These are phyloP conservation scores for Polyplosphaeria fusca DNA, from an alignment of 495 filamentous ascomycete species.

Conservation along the genomic window DNA sequence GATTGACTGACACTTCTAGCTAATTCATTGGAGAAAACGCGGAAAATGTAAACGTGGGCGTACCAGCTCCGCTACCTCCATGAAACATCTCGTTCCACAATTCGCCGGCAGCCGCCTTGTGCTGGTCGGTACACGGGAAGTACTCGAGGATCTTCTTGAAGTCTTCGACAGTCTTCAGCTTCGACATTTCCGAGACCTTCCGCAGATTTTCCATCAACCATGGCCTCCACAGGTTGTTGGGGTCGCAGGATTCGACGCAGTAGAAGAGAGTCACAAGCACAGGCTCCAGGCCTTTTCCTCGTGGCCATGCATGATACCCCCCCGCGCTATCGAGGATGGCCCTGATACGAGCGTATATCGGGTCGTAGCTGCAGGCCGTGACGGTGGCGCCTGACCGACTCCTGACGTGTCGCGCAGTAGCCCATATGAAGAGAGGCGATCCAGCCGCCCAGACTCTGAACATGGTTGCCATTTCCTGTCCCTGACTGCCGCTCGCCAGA, in stretches of 20 bases:
- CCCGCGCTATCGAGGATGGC: slow-evolving; percentile 7
- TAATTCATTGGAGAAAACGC: not conserved
- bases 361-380: not conserved
- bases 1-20: not conserved
- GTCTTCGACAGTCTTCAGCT: slow-evolving; percentile 22
- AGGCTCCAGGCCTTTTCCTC: slow-evolving; percentile 18
- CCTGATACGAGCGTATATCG: slow-evolving; percentile 8
- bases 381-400: not conserved
- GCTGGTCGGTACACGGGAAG: slow-evolving; percentile 18
- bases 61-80: not conserved
- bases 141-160: slow-evolving; percentile 16
- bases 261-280: slow-evolving; percentile 21
- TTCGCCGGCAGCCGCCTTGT: not conserved
- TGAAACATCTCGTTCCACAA: slow-evolving; percentile 22
- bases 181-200: slow-evolving; percentile 18
- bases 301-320: slow-evolving; percentile 17
- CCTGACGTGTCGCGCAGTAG: slow-evolving; percentile 16
- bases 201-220: slow-evolving; percentile 19
- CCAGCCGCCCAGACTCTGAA: slow-evolving; percentile 19
- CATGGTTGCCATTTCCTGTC: slow-evolving; percentile 16
- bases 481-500: not conserved
- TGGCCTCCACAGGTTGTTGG: slow-evolving; percentile 2
- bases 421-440: slow-evolving; percentile 20
- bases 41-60: slow-evolving; percentile 8
- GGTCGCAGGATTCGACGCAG: slow-evolving; percentile 14